A percentile compares a stretch with the other conserved stretches of the same genome.
These are phyloP conservation scores for Plasmodiophora brassicae DNA, from an alignment of 208 protist species.

Conservation along the genomic window DNA sequence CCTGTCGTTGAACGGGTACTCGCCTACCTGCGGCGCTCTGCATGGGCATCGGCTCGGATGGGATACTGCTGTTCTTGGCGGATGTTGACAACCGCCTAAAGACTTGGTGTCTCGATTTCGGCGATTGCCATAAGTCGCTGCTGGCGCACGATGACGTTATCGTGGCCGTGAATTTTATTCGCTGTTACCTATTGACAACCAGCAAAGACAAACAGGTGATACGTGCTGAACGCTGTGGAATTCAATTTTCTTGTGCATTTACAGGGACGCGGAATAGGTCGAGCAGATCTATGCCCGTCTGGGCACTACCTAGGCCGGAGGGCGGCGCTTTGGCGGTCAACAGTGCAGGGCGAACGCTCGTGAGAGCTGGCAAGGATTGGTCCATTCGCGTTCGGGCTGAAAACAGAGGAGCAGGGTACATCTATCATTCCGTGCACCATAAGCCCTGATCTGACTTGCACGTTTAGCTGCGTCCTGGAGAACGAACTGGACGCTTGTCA, in stretches of 20 bases:
- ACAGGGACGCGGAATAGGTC: slow-evolving; percentile 93
- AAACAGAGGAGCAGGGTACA: slow-evolving; percentile 63
- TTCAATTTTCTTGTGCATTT: slow-evolving; percentile 75
- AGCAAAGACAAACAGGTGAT: slow-evolving; percentile 54
- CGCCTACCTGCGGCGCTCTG: slow-evolving; percentile 86
- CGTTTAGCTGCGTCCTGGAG: slow-evolving; percentile 50
- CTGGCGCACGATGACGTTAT: slow-evolving; percentile 93
- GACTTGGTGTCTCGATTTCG: slow-evolving; percentile 89
- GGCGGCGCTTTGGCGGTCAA: slow-evolving; percentile 61
- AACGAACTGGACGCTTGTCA: too few species aligned
- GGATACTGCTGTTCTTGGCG: neutral
- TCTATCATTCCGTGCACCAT: neutral
- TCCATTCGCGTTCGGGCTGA: slow-evolving; percentile 66
- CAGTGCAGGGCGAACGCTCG: slow-evolving; percentile 43
- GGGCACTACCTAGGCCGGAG: slow-evolving; percentile 64
- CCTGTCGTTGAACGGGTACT: slow-evolving; percentile 93
- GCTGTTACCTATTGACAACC: slow-evolving; percentile 84
- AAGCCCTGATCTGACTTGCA: neutral
- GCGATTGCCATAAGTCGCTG: slow-evolving; percentile 91
- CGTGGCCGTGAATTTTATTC: slow-evolving; percentile 84
- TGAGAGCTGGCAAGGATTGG: slow-evolving; percentile 61
- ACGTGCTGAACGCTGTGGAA: neutral
- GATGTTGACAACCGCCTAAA: slow-evolving; percentile 76
- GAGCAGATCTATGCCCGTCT: slow-evolving; percentile 55
- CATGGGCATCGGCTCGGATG: neutral